These are phyloP conservation scores for Trichoderma sp. DNA, from an alignment of 2,329 filamentous ascomycete genomes.

Conservation along the genomic window DNA sequence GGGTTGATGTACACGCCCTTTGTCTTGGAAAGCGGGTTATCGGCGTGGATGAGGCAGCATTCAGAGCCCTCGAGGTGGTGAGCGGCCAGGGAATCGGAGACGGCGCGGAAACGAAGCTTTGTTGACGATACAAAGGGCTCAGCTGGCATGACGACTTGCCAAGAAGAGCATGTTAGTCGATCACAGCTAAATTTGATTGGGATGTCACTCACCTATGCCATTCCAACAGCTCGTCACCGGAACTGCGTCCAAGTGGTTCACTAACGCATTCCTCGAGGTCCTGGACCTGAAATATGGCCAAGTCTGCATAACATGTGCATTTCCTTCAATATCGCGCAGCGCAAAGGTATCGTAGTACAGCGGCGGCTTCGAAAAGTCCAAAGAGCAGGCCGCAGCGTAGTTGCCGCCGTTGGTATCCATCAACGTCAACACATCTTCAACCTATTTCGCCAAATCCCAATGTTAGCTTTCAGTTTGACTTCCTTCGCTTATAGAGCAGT, in stretches of 20 bases:
- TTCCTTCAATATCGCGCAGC: slow-evolving; percentile 57
- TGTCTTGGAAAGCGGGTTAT: slow-evolving; percentile 61
- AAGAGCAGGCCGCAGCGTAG: slow-evolving; percentile 65
- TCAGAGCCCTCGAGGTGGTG: slow-evolving; percentile 75
- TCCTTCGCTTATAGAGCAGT: background rate
- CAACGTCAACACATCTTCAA: slow-evolving; percentile 58
- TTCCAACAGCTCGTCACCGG: slow-evolving; percentile 53
- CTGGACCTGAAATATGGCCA: slow-evolving; percentile 63
- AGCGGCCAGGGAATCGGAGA: slow-evolving; percentile 63
- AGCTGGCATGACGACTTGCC: slow-evolving; percentile 54
- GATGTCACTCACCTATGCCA: slow-evolving; percentile 44
- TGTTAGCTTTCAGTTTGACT: background rate
- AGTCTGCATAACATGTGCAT: slow-evolving; percentile 54
- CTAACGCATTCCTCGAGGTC: slow-evolving; percentile 57
- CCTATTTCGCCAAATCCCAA: slow-evolving; percentile 40
- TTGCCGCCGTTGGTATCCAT: slow-evolving; percentile 61
- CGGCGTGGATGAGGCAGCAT: slow-evolving; percentile 76
- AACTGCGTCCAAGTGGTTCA: slow-evolving; percentile 51
- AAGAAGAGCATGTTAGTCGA: background rate
- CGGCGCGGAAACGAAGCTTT: slow-evolving; percentile 63
- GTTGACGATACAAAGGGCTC: slow-evolving; percentile 56
- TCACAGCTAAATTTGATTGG: background rate
- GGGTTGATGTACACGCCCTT: slow-evolving; percentile 70
- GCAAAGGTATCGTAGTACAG: slow-evolving; percentile 67
- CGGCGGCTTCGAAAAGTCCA: slow-evolving; percentile 61